A percentile compares a stretch with the other conserved stretches of the same genome.
Conservation (phyloP, 176 grass and related monocot genomes). For the Zoysia japonica region DNA sequence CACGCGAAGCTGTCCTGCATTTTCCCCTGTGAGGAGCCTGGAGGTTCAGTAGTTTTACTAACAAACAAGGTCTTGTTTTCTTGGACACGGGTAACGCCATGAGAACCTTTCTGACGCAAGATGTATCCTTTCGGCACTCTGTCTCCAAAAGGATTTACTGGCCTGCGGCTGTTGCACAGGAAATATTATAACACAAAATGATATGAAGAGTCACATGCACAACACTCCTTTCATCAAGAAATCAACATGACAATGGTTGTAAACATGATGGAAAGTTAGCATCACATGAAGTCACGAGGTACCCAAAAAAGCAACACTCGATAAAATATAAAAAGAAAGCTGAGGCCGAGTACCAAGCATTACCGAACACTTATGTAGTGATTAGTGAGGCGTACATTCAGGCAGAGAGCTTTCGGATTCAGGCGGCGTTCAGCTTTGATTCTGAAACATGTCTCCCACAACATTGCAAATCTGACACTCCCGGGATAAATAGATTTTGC, state of each 20-base stretch:
- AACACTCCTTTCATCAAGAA: neutral
- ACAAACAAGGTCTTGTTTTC: neutral
- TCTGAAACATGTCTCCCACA: slow-evolving; percentile 35
- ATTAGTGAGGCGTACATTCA: neutral
- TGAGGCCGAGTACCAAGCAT: neutral
- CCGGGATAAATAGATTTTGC: neutral
- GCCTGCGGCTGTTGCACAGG: neutral
- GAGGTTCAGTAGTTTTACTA: slow-evolving; percentile 7
- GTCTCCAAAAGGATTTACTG: neutral
- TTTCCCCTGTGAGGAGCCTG: neutral
- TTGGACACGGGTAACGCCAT: neutral
- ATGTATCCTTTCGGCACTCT: slow-evolving; percentile 23
- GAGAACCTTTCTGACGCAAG: slow-evolving; percentile 27
- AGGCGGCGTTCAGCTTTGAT: neutral
- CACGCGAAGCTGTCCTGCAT: neutral
- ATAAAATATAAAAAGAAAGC: neutral
- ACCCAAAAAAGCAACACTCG: neutral
- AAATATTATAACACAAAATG: neutral
- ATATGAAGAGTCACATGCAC: neutral
- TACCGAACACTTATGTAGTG: neutral
- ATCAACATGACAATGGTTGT: neutral
- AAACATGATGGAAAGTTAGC: neutral
- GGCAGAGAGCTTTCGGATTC: neutral
- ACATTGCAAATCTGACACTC: slow-evolving; percentile 21
- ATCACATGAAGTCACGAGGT: neutral